Conservation (phyloP, 345 rosid species). For the Nephelium lappaceum region DNA sequence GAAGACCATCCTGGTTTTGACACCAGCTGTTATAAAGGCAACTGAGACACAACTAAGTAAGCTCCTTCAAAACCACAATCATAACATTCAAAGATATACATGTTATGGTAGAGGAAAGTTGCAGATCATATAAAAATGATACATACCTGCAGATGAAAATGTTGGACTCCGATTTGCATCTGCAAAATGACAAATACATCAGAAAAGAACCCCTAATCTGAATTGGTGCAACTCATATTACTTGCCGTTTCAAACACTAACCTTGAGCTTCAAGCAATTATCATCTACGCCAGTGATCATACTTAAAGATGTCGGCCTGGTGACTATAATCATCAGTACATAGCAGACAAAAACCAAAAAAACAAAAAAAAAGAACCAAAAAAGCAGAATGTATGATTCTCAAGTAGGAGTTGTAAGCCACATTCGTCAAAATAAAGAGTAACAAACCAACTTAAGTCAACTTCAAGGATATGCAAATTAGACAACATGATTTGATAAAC, state of each 20-base stretch:
- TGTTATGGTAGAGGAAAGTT: background rate
- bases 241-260: slow-evolving; percentile 32
- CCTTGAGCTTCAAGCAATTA: slow-evolving; percentile 50
- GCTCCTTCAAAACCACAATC: slow-evolving; percentile 1
- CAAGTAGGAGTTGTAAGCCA: slow-evolving; percentile 9
- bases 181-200: slow-evolving; percentile 40
- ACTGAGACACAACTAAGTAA: background rate
- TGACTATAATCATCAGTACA: background rate
- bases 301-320: slow-evolving; percentile 53
- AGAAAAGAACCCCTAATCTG: slow-evolving; percentile 19
- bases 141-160: slow-evolving; percentile 78
- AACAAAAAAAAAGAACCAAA: background rate
- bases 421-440: slow-evolving; percentile 9
- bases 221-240: background rate
- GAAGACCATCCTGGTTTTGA: slow-evolving; percentile 12
- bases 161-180: slow-evolving; percentile 61
- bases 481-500: background rate
- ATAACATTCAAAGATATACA: background rate
- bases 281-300: slow-evolving; percentile 38
- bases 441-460: slow-evolving; percentile 13
- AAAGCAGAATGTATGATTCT: background rate
- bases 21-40: background rate
- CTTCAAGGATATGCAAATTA: background rate
- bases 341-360: slow-evolving; percentile 13
- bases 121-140: slow-evolving; percentile 17